A percentile compares a stretch with the other conserved stretches of the same genome.
Conservation (phyloP, 139 green algal genomes). For the Raphidocelis subcapitata region DNA sequence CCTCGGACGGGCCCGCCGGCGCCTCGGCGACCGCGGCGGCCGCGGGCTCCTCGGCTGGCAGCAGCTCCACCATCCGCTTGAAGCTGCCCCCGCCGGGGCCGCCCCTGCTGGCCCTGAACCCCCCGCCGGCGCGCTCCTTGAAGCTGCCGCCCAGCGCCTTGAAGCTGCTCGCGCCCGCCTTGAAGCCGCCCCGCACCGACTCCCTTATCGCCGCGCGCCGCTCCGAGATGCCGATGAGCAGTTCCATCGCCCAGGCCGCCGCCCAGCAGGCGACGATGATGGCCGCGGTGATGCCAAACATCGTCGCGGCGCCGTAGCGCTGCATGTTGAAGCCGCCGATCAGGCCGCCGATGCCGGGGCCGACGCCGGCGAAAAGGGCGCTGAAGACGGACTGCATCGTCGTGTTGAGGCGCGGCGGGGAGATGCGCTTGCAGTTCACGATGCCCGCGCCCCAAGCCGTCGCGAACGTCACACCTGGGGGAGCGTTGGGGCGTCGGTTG, state of each 20-base stretch:
- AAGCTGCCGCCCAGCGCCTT: too few species aligned
- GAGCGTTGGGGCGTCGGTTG: not conserved
- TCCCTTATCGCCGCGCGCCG: too few species aligned
- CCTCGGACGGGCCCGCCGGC: too few species aligned
- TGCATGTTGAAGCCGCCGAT: slow-evolving; percentile 32
- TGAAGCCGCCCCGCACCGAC: too few species aligned
- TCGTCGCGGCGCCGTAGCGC: slow-evolving; percentile 6
- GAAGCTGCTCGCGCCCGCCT: too few species aligned
- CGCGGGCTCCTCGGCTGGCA: too few species aligned
- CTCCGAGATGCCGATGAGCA: not conserved
- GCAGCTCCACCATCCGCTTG: too few species aligned
- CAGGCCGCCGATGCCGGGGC: slow-evolving; percentile 27
- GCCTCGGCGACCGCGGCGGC: too few species aligned
- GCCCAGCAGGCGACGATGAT: slow-evolving; percentile 23
- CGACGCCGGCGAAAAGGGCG: slow-evolving; percentile 27
- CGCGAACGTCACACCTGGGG: slow-evolving; percentile 47
- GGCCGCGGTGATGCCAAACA: slow-evolving; percentile 17
- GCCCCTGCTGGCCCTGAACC: too few species aligned
- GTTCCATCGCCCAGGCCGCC: not conserved
- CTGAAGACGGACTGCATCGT: slow-evolving; percentile 32
- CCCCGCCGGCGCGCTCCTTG: too few species aligned
- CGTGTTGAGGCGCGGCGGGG: slow-evolving; percentile 29
- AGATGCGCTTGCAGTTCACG: slow-evolving; percentile 37
- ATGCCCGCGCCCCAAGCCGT: slow-evolving; percentile 39
- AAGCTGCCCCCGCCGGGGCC: too few species aligned